Percentiles rank a stretch among this genome's conserved stretches.
Evolutionary conservation across 345 rosid species (phyloP).

Genomic region (Salix brachista): DNA sequence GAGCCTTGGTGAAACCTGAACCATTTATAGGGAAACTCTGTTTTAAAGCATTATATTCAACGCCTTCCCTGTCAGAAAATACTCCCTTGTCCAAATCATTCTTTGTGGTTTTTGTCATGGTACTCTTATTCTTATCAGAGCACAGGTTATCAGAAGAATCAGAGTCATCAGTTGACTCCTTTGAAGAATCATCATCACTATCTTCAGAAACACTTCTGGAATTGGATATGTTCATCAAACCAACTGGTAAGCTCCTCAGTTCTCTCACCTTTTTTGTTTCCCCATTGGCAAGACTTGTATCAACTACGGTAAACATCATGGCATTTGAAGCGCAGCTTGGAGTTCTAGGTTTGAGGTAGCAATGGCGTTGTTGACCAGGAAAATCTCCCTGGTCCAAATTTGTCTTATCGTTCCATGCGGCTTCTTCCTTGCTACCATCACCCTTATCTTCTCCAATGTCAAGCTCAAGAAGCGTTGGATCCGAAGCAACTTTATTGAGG

Average conservation of each 20-base stretch:
- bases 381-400: slow-evolving; percentile 14
- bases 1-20: slow-evolving; percentile 13
- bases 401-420: slow-evolving; percentile 22
- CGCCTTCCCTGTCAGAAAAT: slow-evolving; percentile 10
- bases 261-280: slow-evolving; percentile 36
- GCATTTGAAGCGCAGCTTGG: slow-evolving; percentile 28
- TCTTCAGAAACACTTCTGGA: slow-evolving; percentile 31
- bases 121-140: slow-evolving; percentile 23
- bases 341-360: slow-evolving; percentile 62
- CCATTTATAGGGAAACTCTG: slow-evolving; percentile 7
- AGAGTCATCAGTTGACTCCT: slow-evolving; percentile 26
- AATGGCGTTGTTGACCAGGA: slow-evolving; percentile 19
- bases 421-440: slow-evolving; percentile 31
- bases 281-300: slow-evolving; percentile 40
- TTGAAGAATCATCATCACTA: slow-evolving; percentile 27
- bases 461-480: slow-evolving; percentile 62
- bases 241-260: slow-evolving; percentile 40
- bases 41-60: slow-evolving; percentile 15
- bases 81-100: slow-evolving; percentile 5
- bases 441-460: slow-evolving; percentile 31
- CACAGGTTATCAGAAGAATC: slow-evolving; percentile 22
- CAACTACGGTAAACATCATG: slow-evolving; percentile 53
- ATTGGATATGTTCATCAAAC: slow-evolving; percentile 16
- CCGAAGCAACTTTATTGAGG: slow-evolving; percentile 56
- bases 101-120: slow-evolving; percentile 19